Percentiles rank a stretch among this genome's conserved stretches.
Conservation (phyloP, 495 filamentous ascomycete species). For the Annulohypoxylon moriforme region DNA sequence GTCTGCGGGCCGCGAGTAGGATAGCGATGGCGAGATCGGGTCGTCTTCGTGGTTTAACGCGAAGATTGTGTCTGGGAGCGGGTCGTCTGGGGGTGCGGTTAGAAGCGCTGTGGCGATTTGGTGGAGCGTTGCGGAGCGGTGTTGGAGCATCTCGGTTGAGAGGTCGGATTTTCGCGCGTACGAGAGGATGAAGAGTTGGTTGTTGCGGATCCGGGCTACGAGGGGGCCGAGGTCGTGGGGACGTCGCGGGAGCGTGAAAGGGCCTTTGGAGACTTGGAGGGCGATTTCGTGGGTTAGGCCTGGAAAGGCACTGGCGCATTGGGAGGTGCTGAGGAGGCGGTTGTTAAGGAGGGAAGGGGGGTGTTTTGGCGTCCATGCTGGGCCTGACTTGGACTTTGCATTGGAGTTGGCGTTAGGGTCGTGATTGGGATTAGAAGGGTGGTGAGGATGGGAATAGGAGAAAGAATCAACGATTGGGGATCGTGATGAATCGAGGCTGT, state of each 20-base stretch:
- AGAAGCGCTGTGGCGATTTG: constrained; percentile 58
- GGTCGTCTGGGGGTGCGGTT: constrained; percentile 56
- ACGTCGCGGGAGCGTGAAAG: constrained; percentile 55
- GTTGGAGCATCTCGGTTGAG: constrained; percentile 54
- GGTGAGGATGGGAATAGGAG: constrained; percentile 7
- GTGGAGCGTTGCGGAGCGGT: constrained; percentile 51
- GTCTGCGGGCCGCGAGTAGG: constrained; percentile 54
- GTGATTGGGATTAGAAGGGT: constrained; percentile 2
- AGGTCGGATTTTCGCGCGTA: constrained; percentile 54
- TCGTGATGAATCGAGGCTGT: constrained; percentile 41
- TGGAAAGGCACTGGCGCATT: constrained; percentile 59
- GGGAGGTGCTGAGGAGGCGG: constrained; percentile 53
- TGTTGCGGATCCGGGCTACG: constrained; percentile 57
- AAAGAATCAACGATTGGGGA: constrained; percentile 32
- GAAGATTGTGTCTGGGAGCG: constrained; percentile 70
- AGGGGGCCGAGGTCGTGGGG: constrained; percentile 53
- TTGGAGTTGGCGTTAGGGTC: not conserved
- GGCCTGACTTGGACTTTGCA: not conserved
- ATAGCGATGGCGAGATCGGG: constrained; percentile 40
- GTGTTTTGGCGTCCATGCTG: constrained; percentile 6
- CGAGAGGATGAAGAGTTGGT: constrained; percentile 60
- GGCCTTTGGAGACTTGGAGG: constrained; percentile 55
- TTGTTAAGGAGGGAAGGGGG: constrained; percentile 51
- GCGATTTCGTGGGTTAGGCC: constrained; percentile 60
- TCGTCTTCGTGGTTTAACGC: constrained; percentile 52